These are phyloP conservation scores for Calonectria hongkongensis DNA, from an alignment of 2,329 filamentous ascomycete species.

Conservation along the genomic window DNA sequence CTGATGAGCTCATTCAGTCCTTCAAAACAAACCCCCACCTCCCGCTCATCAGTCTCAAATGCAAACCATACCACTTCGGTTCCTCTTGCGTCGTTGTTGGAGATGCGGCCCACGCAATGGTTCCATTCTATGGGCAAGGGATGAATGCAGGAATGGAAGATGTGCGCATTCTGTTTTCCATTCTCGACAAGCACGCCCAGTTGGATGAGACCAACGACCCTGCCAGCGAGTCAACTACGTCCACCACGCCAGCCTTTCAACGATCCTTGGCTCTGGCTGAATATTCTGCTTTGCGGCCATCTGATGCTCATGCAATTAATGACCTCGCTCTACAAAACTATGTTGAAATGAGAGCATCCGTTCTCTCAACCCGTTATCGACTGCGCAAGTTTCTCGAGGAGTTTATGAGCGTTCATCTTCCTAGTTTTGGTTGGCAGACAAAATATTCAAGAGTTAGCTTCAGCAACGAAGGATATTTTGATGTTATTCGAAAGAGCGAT, in stretches of 20 bases:
- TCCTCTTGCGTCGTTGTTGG: slow-evolving; percentile 89
- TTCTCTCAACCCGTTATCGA: slow-evolving; percentile 85
- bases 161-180: slow-evolving; percentile 89
- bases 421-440: slow-evolving; percentile 89
- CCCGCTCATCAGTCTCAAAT: slow-evolving; percentile 95
- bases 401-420: slow-evolving; percentile 83
- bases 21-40: slow-evolving; percentile 91
- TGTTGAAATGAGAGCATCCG: slow-evolving; percentile 92
- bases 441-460: slow-evolving; percentile 96
- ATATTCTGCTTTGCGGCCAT: slow-evolving; percentile 84
- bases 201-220: slow-evolving; percentile 67
- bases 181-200: slow-evolving; percentile 81
- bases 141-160: slow-evolving; percentile 98
- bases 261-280: slow-evolving; percentile 79
- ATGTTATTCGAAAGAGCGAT: slow-evolving; percentile 82
- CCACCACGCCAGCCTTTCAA: slow-evolving; percentile 71
- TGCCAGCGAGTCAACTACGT: slow-evolving; percentile 57
- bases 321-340: slow-evolving; percentile 95
- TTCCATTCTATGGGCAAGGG: slow-evolving; percentile 98
- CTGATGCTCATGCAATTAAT: slow-evolving; percentile 92
- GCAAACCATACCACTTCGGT: slow-evolving; percentile 88
- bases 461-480: slow-evolving; percentile 91
- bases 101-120: slow-evolving; percentile 97
- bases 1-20: slow-evolving; percentile 80
- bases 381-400: slow-evolving; percentile 92